These are phyloP conservation scores for Fusarium torreyae DNA, from an alignment of 2,329 filamentous ascomycete species.

Conservation along the genomic window DNA sequence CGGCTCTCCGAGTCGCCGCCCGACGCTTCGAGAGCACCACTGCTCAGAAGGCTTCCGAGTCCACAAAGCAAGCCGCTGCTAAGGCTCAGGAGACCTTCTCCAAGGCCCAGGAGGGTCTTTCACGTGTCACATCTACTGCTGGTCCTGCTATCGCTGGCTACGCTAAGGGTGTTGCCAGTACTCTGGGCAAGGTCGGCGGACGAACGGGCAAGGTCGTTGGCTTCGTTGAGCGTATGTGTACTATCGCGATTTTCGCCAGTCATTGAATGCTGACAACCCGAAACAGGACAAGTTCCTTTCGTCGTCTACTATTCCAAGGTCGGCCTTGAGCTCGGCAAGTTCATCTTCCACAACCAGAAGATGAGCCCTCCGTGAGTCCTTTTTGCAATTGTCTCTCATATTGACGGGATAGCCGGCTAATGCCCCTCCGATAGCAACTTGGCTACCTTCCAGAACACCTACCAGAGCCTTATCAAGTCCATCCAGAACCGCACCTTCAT, in stretches of 20 bases:
- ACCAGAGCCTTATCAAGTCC: conserved; percentile 80
- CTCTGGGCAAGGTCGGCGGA: conserved; percentile 84
- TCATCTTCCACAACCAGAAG: conserved; percentile 89
- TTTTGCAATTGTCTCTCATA: conserved; percentile 22
- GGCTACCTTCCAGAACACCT: conserved; percentile 88
- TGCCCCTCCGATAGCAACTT: conserved; percentile 70
- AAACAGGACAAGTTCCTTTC: conserved; percentile 84
- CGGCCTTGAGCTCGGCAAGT: conserved; percentile 86
- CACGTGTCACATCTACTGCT: conserved; percentile 84
- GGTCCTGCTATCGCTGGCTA: conserved; percentile 81
- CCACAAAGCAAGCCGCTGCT: conserved; percentile 59
- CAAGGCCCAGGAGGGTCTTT: conserved; percentile 87
- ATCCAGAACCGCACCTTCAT: conserved; percentile 75
- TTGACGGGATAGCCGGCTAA: conserved; percentile 30
- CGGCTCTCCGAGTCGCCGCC: conserved; percentile 63
- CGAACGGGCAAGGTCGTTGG: conserved; percentile 83
- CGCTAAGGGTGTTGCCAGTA: conserved; percentile 75
- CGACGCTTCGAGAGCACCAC: conserved; percentile 75
- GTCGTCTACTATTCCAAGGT: conserved; percentile 95
- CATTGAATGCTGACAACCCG: conserved; percentile 26
- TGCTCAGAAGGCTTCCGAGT: conserved; percentile 62
- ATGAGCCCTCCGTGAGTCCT: conserved; percentile 92
- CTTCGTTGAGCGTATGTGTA: conserved; percentile 86
- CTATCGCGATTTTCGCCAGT: neutral
- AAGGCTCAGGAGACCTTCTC: conserved; percentile 58